Evolutionary conservation across 2,329 filamentous ascomycete genomes (phyloP).

Genomic region (Colletotrichum magnum): DNA sequence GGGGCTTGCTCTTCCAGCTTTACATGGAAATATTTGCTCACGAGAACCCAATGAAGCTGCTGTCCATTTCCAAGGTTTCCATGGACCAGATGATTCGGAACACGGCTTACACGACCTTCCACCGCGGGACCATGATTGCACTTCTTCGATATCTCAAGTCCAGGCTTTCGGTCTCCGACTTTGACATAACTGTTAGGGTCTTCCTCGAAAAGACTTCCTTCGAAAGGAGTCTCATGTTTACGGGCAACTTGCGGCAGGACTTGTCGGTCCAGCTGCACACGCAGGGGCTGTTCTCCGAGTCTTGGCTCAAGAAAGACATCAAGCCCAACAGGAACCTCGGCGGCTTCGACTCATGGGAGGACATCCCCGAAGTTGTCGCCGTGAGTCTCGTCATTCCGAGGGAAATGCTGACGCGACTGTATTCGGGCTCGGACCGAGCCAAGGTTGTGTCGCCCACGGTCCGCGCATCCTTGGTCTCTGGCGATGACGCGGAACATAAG

Average conservation of each 20-base stretch:
- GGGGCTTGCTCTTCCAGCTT: slow-evolving; percentile 54
- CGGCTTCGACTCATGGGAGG: slow-evolving; percentile 54
- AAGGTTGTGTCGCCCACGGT: slow-evolving; percentile 47
- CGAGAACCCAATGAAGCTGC: slow-evolving; percentile 50
- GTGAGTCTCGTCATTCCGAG: slow-evolving; percentile 55
- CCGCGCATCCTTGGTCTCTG: slow-evolving; percentile 48
- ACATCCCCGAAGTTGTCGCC: slow-evolving; percentile 53
- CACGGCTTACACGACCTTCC: slow-evolving; percentile 49
- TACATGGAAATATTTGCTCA: slow-evolving; percentile 62
- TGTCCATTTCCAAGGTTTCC: slow-evolving; percentile 27
- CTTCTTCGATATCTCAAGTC: slow-evolving; percentile 55
- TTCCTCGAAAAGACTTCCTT: slow-evolving; percentile 49
- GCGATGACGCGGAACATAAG: slow-evolving; percentile 41
- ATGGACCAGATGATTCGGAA: slow-evolving; percentile 26
- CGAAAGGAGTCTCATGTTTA: slow-evolving; percentile 49
- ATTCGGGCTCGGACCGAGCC: slow-evolving; percentile 35
- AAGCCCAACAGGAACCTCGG: slow-evolving; percentile 43
- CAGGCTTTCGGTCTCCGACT: slow-evolving; percentile 51
- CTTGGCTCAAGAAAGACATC: slow-evolving; percentile 47
- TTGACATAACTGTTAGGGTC: slow-evolving; percentile 47
- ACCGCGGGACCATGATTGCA: slow-evolving; percentile 56
- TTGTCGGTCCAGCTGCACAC: slow-evolving; percentile 53
- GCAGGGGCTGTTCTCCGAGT: slow-evolving; percentile 50
- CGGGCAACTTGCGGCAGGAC: slow-evolving; percentile 52
- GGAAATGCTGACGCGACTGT: slow-evolving; percentile 46